Base-by-base conservation (phyloP, 2,329 filamentous ascomycete species). In the Ramichloridium luteum region DNA sequence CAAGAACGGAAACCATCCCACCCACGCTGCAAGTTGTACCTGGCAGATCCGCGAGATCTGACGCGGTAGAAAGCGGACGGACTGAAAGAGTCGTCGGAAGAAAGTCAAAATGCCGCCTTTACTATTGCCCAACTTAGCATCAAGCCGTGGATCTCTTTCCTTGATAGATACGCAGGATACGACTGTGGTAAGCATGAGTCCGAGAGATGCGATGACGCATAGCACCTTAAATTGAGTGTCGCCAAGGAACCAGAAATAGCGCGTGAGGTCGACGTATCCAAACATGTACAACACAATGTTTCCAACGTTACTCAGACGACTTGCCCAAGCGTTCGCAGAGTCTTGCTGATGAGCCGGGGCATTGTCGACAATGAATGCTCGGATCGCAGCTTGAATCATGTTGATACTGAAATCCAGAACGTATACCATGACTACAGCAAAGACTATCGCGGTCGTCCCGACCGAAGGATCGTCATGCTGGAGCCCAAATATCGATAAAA, bases 11-110 rank as follows among this genome's bases (percentile, higher is more conserved):
- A 94, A 96, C 86, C 88, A 94, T 39, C 84, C 86, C 44, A 96
- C 90, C 86, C 88, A 96, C 12, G 81, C 79, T 83, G 86, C 94
- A 54, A 94, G 93, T 46, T 93, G 82, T 4, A 85, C 79, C 70
- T 83, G 84, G 60, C 88, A 94, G 44, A 96, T 93, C 16, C 80
- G 80, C 49, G 79, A 76, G 42, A 96, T 92, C 56, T 93, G 85
- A 1, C 77, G 77, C 1, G 88, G 86, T 5, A 96, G 65, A 23
- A 76, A 71, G 47, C 70, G 74, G 41, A 93, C 80, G 0, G 85
- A 85, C 29, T 67, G 71, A 53, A 80, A 77, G 3, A 93, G 75
- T 46, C 75, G 72, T 43, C 65, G 69, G 62, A 94, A 94, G 60
- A 96, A 93, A 2, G 74, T 61, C 3, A 88, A 33, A 3, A 93